These are phyloP conservation scores for Talaromyces islandicus DNA, from an alignment of 2,329 filamentous ascomycete species.

Conservation along the genomic window DNA sequence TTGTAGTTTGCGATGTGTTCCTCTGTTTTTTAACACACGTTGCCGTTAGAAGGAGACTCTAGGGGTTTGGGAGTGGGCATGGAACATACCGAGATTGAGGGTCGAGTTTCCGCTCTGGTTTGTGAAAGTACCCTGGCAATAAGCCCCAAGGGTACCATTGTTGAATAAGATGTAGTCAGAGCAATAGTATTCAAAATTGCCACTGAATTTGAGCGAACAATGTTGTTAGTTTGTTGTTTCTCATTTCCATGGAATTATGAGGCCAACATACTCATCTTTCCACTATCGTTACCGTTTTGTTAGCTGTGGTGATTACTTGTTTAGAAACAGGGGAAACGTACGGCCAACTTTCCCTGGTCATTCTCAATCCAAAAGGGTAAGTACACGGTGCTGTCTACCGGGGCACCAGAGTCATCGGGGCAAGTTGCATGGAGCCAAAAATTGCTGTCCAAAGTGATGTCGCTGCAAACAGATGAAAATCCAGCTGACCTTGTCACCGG, in stretches of 20 bases:
- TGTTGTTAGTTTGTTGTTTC: background rate
- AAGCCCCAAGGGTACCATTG: background rate
- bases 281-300: background rate
- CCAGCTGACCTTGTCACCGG: background rate
- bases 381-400: conserved; percentile 12
- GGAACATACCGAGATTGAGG: background rate
- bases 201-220: background rate
- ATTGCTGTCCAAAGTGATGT: conserved; percentile 5
- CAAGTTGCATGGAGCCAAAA: conserved; percentile 13
- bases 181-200: conserved; percentile 1
- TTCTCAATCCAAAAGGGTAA: conserved; percentile 7
- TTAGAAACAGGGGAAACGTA: background rate
- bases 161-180: background rate
- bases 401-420: conserved; percentile 1
- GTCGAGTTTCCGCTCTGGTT: background rate
- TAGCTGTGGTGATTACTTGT: background rate
- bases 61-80: no score
- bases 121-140: background rate
- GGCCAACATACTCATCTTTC: background rate
- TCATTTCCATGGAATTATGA: background rate
- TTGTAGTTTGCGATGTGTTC: conserved; percentile 14
- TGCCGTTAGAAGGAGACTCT: background rate
- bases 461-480: conserved; percentile 9
- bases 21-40: background rate
- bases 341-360: conserved; percentile 4